A percentile compares a stretch with the other conserved stretches of the same genome.
Evolutionary conservation across 106 monocot species (phyloP).

Genomic region (Apostasia shenzhenica): DNA sequence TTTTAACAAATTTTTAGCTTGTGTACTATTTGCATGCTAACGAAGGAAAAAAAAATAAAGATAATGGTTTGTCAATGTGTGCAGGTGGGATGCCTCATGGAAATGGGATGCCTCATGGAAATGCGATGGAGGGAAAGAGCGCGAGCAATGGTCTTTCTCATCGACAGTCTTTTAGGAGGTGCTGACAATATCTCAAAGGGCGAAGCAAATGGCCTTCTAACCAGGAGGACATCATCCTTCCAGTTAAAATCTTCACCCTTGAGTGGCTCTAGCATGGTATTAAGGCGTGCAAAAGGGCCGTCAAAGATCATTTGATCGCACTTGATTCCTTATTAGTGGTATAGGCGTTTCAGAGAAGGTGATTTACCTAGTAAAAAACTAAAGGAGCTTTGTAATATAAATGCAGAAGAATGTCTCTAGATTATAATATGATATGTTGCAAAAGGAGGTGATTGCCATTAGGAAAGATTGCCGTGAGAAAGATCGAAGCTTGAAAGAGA

Average conservation of each 20-base stretch:
- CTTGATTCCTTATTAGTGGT: conserved; percentile 42
- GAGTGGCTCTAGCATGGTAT: conserved; percentile 43
- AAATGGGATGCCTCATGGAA: conserved; percentile 10
- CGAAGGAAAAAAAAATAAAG: not conserved
- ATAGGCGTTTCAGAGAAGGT: conserved; percentile 13
- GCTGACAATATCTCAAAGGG: conserved; percentile 46
- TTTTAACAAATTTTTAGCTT: conserved; percentile 2
- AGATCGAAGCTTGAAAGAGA: too few species aligned
- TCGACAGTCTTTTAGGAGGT: conserved; percentile 79
- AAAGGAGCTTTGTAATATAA: too few species aligned
- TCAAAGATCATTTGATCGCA: conserved; percentile 62
- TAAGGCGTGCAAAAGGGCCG: conserved; percentile 79
- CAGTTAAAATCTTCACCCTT: conserved; percentile 53
- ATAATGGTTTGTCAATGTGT: conserved; percentile 40
- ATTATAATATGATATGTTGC: too few species aligned
- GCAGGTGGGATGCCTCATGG: conserved; percentile 26
- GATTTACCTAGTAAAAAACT: conserved; percentile 14
- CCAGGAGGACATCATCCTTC: conserved; percentile 45
- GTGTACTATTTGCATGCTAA: not conserved
- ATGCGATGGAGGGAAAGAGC: conserved; percentile 23
- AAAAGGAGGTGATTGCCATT: too few species aligned
- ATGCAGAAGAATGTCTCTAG: too few species aligned
- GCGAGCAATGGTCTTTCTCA: conserved; percentile 51
- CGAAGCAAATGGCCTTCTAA: conserved; percentile 47
- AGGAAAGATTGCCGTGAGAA: too few species aligned